Base-by-base conservation (phyloP, 352 stramenopile genomes). In the Globisporangium nagaii region DNA sequence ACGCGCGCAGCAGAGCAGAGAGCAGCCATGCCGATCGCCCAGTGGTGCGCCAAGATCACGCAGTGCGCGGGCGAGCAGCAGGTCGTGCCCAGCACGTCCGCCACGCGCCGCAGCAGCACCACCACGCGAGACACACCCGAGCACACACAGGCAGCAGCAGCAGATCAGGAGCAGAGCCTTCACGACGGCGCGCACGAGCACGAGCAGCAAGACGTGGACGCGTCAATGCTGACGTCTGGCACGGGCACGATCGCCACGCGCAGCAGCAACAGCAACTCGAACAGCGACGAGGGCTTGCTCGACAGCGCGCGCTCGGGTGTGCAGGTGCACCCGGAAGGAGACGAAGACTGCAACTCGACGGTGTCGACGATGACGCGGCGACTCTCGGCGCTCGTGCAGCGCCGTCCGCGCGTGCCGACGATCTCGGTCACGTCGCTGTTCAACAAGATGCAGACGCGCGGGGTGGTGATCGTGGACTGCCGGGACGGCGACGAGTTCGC, bases 381-480 rank as follows among this genome's bases (percentile, higher is more conserved):
- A 24, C 59, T 65, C n/a, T 58, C 54, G 4, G 57, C 47, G n/a
- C 60, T 66, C 25, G 49, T 69, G 15, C 61, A 52, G 48, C 49
- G 43, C 34, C 65, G 40, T 19, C 46, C 63, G n/a, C 63, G 66
- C 31, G 75, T 90, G 32, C 80, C 77, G 15, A 63, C 75, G 32
- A 71, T 90, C 51, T 86, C 80, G 8, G 62, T 65, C 50, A 82
- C 67, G 56, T 73, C 80, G 58, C 73, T 90, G n/a, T 90, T 78
- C 62, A 90, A 90, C 41, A 63, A 69, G 4, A 59, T 90, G 30
- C 80, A 90, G 73, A 90, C 77, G 17, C 66, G 70, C 13, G 73
- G 75, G 24, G 66, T 87, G 24, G 75, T 88, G 42, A 58, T 90
- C 41, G 47, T 90, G 30, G 80, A 90, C 60, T 90, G 80, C 55